Conservation (phyloP, 352 stramenopile genomes). For the Globisporangium yorkense region DNA sequence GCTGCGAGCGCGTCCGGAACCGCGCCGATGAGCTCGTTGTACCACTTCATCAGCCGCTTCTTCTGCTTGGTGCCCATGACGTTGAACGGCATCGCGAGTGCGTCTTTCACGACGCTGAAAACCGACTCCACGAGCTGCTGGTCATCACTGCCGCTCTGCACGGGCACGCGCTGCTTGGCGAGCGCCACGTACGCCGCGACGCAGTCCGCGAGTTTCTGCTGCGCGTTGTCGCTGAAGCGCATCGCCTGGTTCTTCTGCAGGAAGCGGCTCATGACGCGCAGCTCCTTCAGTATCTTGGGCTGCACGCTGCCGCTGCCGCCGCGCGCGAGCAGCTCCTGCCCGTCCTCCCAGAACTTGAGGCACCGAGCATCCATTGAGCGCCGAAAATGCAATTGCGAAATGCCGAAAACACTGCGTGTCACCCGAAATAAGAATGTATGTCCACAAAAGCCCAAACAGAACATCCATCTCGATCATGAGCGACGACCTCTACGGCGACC, state of each 20-base stretch:
- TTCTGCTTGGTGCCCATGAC: constrained; percentile 80
- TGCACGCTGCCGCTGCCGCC: constrained; percentile 1
- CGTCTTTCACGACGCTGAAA: constrained; percentile 73
- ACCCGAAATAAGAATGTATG: too few species aligned
- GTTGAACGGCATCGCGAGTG: constrained; percentile 78
- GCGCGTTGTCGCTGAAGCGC: constrained; percentile 71
- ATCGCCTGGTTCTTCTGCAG: constrained; percentile 73
- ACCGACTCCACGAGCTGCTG: constrained; percentile 47
- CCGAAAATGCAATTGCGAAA: neutral
- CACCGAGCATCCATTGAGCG: constrained; percentile 54
- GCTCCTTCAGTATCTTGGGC: constrained; percentile 64
- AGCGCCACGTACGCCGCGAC: constrained; percentile 62
- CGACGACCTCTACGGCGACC: constrained; percentile 74
- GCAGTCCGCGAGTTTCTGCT: constrained; percentile 75
- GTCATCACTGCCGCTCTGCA: constrained; percentile 12
- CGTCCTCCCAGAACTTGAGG: constrained; percentile 76
- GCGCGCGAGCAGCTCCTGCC: constrained; percentile 37
- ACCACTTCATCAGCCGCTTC: constrained; percentile 78
- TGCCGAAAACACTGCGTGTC: neutral
- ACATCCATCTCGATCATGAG: constrained; percentile 2
- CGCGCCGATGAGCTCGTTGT: constrained; percentile 73
- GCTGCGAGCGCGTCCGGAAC: constrained; percentile 32
- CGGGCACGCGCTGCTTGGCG: constrained; percentile 33
- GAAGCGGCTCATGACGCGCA: constrained; percentile 70
- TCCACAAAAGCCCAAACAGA: too few species aligned